Evolutionary conservation across 768 basidiomycete species (phyloP), one percentile per base, ranked within the genome.

Genomic region (Leccinum obscurum): DNA sequence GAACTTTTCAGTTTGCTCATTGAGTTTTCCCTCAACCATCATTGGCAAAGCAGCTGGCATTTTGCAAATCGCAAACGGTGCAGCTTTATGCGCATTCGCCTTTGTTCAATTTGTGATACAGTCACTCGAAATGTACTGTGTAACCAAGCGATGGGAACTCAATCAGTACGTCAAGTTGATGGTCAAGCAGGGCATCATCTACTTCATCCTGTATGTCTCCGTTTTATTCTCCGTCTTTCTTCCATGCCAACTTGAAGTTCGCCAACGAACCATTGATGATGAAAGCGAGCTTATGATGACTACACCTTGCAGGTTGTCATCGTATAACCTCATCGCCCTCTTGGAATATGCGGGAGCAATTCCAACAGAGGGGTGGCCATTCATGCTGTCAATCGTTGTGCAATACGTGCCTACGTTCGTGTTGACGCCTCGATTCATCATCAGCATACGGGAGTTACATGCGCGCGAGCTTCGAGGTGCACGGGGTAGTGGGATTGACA

Each of bases 401-500:
- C 28, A 28, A 20, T 13, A 9, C 20, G 46, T 22, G 8, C 46
- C 46, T 48, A 6, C 3, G 13, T 11, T 20, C 15, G 22, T 4
- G 46, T 24, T 48, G 11, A 13, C 6, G 87, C 7, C 83, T 84
- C 61, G 80, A 76, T 64, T 84, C 80, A 3, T 78, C 84, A 67
- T 84, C 80, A 2, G 80, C 46, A 22, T 48, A 24, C 20, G 46
- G 46, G 22, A 48, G 13, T 48, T 48, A 14, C 6, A 49, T 49
- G 22, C 48, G 24, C 22, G 6, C 22, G 22, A 49, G 3, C 78
- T 41, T 91, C 88, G 28, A 90, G 81, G 75, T 88, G 85, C 70
- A 85, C 85, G 64, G 82, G 82, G 48, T 79, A 70, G 75, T 83
- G 86, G 82, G 46, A 48, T 91, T 84, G 64, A 39, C 15, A 39